Conservation (phyloP, 129 eudicot genomes). For the Cynara cardunculus region DNA sequence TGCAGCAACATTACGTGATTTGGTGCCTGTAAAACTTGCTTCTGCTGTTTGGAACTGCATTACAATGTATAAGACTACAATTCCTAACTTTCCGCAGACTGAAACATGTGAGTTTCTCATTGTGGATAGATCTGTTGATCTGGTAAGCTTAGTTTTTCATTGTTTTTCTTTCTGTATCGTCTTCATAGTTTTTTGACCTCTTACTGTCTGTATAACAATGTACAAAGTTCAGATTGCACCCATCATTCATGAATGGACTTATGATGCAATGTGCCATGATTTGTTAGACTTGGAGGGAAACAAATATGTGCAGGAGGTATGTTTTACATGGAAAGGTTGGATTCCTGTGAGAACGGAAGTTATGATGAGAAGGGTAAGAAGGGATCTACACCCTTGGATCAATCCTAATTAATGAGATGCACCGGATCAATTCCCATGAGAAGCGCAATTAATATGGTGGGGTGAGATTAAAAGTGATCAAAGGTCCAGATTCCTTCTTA, state of each 20-base stretch:
- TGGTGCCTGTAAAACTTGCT: slow-evolving; percentile 77
- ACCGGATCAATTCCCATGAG: too few relatives aligned
- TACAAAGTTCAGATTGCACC: slow-evolving; percentile 76
- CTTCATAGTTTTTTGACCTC: background rate
- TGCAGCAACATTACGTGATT: slow-evolving; percentile 44
- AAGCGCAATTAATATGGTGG: too few relatives aligned
- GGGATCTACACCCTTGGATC: too few relatives aligned
- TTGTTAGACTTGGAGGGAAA: slow-evolving; percentile 82
- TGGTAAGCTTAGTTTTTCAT: slow-evolving; percentile 32
- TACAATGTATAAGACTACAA: slow-evolving; percentile 56
- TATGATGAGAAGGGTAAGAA: too few relatives aligned
- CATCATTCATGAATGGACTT: slow-evolving; percentile 93
- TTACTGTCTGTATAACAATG: slow-evolving; percentile 1
- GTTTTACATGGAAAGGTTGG: background rate
- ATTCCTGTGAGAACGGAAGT: too few relatives aligned
- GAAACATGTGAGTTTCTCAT: slow-evolving; percentile 88
- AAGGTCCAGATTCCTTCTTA: too few relatives aligned
- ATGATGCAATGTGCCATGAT: slow-evolving; percentile 98
- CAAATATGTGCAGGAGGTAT: slow-evolving; percentile 86
- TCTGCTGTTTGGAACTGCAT: slow-evolving; percentile 69
- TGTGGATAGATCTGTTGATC: slow-evolving; percentile 82
- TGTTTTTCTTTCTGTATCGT: background rate
- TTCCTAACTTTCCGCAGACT: slow-evolving; percentile 73
- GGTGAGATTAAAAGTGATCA: too few relatives aligned
- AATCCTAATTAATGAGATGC: too few relatives aligned